Evolutionary conservation across 2,329 filamentous ascomycete genomes (phyloP), one percentile per base, ranked within the genome.

Genomic region (Cryphonectria carpinicola): DNA sequence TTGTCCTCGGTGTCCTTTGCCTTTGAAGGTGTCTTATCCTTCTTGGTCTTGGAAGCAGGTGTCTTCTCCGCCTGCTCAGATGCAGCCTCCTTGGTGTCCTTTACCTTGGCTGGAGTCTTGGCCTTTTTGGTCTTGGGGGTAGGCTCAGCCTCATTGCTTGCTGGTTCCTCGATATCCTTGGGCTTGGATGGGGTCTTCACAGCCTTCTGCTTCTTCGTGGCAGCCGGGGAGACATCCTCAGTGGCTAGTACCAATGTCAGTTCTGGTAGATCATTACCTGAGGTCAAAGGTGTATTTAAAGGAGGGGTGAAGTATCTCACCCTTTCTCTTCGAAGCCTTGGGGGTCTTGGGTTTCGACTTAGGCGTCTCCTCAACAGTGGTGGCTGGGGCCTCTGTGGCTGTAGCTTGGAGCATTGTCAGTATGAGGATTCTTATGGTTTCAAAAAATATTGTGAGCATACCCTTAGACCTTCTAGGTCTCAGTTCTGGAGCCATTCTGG

Each of bases 281-380:
- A 17, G n/a, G 41, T 52, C 35, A 4, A 32, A n/a, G 1, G 4
- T 41, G 19, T 17, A 4, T n/a, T 4, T 25, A 8, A 37, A 41
- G 3, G 32, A n/a, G 13, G 49, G 4, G 22, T n/a, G 22, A 4
- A 14, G 13, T 49, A 19, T n/a, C 71, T 68, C 52, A 72, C 71
- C 71, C 68, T 72, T 72, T 19, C 71, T 68, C 68, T 72, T 72
- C 8, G 71, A 66, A 46, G 68, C 52, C 39, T 70, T 70, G 54
- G 68, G 68, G 7, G 68, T 72, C 68, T 72, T 72, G 10, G 68
- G 43, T 46, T 72, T 72, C 37, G 68, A n/a, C 67, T 71, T 72
- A 7, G 71, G 68, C 17, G 68, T 72, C 62, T 70, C 65, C 54
- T 68, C 68, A 28, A 65, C 71, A n/a, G 61, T 32, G 46, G 56